A percentile compares a stretch with the other conserved stretches of the same genome.
phyloP scores from a whole-genome alignment of 73 alveolate genomes.

The Halteria grandinella region DNA sequence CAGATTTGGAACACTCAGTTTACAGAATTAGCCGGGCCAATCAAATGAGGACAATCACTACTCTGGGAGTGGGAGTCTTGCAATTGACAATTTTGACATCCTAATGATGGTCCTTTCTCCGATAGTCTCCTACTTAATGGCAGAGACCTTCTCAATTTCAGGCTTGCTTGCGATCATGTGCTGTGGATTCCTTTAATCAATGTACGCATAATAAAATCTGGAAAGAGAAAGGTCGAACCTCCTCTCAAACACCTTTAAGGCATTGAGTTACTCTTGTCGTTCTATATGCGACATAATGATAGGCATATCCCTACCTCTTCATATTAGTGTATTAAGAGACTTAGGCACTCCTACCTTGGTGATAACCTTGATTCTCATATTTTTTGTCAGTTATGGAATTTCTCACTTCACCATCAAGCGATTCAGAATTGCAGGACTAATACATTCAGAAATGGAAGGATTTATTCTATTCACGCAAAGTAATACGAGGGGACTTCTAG shows the following conservation, averaged over 20 bases:
- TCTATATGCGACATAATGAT: constrained; percentile 29
- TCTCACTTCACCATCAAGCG: too few species aligned
- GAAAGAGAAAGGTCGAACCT: constrained; percentile 18
- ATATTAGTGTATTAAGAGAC: too few species aligned
- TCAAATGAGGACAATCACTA: too few species aligned
- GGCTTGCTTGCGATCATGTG: constrained; percentile 30
- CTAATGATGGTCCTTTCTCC: constrained; percentile 43
- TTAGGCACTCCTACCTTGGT: too few species aligned
- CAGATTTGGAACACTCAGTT: too few species aligned
- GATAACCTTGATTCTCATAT: too few species aligned
- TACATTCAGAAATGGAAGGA: not conserved
- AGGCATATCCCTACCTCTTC: too few species aligned
- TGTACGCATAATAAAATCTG: constrained; percentile 30
- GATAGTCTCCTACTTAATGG: constrained; percentile 23
- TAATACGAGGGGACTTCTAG: constrained; percentile 8
- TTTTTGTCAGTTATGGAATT: too few species aligned
- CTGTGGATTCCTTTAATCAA: constrained; percentile 5
- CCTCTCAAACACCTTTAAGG: constrained; percentile 13
- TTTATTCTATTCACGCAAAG: not conserved
- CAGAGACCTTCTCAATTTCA: constrained; percentile 40
- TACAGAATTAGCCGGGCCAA: too few species aligned
- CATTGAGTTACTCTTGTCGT: constrained; percentile 24
- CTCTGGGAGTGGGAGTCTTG: not conserved
- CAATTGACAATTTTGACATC: constrained; percentile 44
- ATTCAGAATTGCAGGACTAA: too few species aligned